Evolutionary conservation across 2,329 filamentous ascomycete species (phyloP), one percentile per base, ranked within the genome.

Genomic region (Blastomyces percursus): DNA sequence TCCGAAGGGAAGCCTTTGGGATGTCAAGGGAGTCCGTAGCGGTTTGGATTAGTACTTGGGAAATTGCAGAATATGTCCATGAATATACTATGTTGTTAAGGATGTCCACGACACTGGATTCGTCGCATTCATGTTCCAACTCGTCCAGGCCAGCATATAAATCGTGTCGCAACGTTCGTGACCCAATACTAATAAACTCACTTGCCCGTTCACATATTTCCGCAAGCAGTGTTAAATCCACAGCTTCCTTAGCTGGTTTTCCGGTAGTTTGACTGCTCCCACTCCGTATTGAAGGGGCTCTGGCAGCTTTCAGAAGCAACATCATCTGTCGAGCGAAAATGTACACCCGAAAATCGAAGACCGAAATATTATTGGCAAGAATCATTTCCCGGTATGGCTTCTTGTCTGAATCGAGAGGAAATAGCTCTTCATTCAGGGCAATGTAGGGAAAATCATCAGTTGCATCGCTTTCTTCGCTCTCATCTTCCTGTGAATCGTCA

Each of bases 311-410:
- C 14, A 96, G 80, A 1, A 97, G 80, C 0, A 99, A 77, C 2
- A 88, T 84, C 65, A 96, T 85, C 70, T 99, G 93, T 30, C 94
- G 84, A 2, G 91, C 86, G 73, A 97, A 99, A 14, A 99, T 86
- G 73, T 99, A 99, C 68, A 89, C 90, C 59, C 90, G 83, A 73
- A 99, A 97, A 74, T 99, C 94, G 71, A 97, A 96, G 2, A 96
- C 81, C 0, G 94, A 99, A 44, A 99, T 95, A 67, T 96, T 90
- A 77, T 95, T 99, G 16, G 90, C 88, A 48, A 99, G 80, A 58
- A 99, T 99, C 69, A 96, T 85, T 63, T 95, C 91, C 60, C 93
- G 85, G 72, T 97, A 99, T 1, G 89, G 83, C 73, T 96, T 96
- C 68, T 78, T 81, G 66, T 85, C 85, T 1, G 82, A 80, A 11